Conservation (phyloP, 1,139 yeast species). For the Nakaseomyces glabratus region DNA sequence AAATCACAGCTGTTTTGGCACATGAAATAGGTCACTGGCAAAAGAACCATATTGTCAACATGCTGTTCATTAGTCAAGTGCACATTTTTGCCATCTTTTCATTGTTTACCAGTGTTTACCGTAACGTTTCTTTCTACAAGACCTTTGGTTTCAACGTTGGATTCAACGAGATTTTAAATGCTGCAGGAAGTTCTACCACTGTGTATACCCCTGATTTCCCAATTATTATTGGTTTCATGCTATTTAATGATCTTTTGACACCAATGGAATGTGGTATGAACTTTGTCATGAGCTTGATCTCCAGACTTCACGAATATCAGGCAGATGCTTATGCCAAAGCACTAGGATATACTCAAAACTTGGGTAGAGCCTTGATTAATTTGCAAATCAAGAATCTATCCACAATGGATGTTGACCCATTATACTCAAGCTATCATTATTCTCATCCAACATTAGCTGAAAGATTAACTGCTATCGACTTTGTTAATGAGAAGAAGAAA, state of each 20-base stretch:
- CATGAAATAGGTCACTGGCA: constrained; percentile 99
- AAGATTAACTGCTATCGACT: constrained; percentile 66
- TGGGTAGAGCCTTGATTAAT: constrained; percentile 64
- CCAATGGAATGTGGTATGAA: constrained; percentile 67
- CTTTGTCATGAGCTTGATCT: constrained; percentile 57
- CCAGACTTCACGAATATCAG: constrained; percentile 84
- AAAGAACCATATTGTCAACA: constrained; percentile 69
- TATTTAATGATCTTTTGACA: constrained; percentile 63
- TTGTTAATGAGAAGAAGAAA: constrained; percentile 38
- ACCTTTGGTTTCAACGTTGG: constrained; percentile 63
- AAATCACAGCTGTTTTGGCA: constrained; percentile 88
- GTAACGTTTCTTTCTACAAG: constrained; percentile 64
- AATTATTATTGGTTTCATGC: constrained; percentile 65
- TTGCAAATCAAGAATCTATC: constrained; percentile 74
- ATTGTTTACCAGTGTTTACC: constrained; percentile 67
- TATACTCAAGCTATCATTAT: constrained; percentile 80
- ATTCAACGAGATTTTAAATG: constrained; percentile 1
- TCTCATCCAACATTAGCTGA: constrained; percentile 89
- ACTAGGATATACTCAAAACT: constrained; percentile 60
- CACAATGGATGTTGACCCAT: constrained; percentile 78
- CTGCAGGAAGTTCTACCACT: constrained; percentile 13
- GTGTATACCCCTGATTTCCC: constrained; percentile 44
- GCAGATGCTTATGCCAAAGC: constrained; percentile 81
- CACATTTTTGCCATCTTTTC: constrained; percentile 60
- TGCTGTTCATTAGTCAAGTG: constrained; percentile 53